phyloP scores from a whole-genome alignment of 441 rosid species.

The Pelargonium cotyledonis region DNA sequence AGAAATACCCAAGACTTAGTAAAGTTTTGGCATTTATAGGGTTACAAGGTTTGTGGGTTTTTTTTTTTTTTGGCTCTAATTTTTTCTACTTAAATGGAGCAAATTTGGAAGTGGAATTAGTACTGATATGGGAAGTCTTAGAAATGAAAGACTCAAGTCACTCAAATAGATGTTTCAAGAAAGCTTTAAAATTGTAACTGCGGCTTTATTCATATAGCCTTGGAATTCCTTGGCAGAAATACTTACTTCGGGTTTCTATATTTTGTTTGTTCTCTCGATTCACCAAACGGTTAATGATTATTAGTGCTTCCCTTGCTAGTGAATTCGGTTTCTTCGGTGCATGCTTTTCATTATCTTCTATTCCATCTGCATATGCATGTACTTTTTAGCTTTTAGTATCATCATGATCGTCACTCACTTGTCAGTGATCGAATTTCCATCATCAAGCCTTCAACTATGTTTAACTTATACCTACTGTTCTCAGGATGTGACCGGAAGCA shows the following conservation, averaged over 20 bases:
- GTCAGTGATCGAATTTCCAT: neutral
- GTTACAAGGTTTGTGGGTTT: neutral
- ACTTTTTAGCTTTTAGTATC: neutral
- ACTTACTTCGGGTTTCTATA: neutral
- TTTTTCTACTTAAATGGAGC: neutral
- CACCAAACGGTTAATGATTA: neutral
- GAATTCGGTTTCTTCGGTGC: neutral
- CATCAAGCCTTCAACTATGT: neutral
- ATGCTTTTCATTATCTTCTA: neutral
- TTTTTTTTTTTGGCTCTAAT: neutral
- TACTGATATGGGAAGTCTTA: neutral
- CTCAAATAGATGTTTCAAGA: neutral
- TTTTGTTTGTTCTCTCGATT: neutral
- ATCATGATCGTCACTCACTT: neutral
- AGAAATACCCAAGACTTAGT: neutral
- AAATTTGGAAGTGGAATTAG: neutral
- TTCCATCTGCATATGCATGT: neutral
- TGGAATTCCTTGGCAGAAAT: too few relatives aligned
- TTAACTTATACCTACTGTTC: neutral
- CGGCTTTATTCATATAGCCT: neutral
- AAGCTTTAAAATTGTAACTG: neutral
- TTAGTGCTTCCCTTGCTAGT: neutral
- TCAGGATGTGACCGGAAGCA: conserved; percentile 93
- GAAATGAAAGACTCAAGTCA: neutral
- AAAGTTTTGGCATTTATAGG: neutral